Percentiles rank a stretch among this genome's conserved stretches.
Evolutionary conservation across 257 asterid species (phyloP).

Genomic region (Euphrasia confusa): DNA sequence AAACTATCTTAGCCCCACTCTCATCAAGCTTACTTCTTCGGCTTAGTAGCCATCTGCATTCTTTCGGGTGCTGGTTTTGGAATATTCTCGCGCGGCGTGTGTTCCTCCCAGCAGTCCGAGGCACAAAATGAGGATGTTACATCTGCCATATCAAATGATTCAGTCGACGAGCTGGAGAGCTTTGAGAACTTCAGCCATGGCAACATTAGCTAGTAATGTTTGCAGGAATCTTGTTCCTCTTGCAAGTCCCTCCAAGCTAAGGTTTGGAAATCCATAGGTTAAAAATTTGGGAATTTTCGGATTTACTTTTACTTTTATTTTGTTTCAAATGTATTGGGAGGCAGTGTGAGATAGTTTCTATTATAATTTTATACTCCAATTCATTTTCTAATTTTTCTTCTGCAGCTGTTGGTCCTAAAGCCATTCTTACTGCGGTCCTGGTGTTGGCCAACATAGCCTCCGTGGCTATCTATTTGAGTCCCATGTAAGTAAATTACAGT

Average conservation of each 20-base stretch:
- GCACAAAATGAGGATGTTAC: conserved; percentile 44
- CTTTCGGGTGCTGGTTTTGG: conserved; percentile 33
- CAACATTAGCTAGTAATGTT: conserved; percentile 52
- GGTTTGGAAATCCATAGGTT: conserved; percentile 48
- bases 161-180: conserved; percentile 52
- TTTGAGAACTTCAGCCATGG: conserved; percentile 58
- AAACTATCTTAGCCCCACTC: conserved; percentile 27
- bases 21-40: conserved; percentile 43
- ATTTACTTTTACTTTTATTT: not conserved
- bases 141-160: conserved; percentile 45
- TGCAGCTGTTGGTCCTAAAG: too few relatives aligned
- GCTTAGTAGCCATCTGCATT: conserved; percentile 29
- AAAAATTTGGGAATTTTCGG: conserved; percentile 1
- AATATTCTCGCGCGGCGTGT: conserved; percentile 38
- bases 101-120: conserved; percentile 46
- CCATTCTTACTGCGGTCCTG: too few relatives aligned
- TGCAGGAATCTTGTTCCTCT: conserved; percentile 58
- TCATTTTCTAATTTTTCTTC: too few relatives aligned
- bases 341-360: too few relatives aligned
- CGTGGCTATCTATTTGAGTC: too few relatives aligned
- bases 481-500: too few relatives aligned
- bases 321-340: not conserved
- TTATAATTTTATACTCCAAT: too few relatives aligned
- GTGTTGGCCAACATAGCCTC: too few relatives aligned
- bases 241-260: conserved; percentile 64